phyloP scores from a whole-genome alignment of 371 early-diverging fungal genomes.

The Capillidium rhysosporum region DNA sequence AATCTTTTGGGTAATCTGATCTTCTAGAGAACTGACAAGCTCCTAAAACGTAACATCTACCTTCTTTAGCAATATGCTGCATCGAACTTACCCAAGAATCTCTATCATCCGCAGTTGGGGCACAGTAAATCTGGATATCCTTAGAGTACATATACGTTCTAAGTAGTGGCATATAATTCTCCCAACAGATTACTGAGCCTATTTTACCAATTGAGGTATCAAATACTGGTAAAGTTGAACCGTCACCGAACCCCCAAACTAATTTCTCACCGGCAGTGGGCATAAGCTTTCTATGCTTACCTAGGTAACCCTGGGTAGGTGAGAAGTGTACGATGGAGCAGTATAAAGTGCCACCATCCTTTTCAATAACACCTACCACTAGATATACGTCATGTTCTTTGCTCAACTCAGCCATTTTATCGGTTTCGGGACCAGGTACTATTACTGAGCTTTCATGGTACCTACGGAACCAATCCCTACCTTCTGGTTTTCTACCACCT shows the following conservation, averaged over 20 bases:
- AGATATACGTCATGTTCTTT: conserved; percentile 5
- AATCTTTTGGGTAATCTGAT: conserved; percentile 10
- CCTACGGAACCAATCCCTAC: conserved; percentile 7
- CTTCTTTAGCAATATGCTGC: conserved; percentile 12
- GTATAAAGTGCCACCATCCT: conserved; percentile 8
- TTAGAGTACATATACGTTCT: conserved; percentile 7
- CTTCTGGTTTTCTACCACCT: conserved; percentile 9
- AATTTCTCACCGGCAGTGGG: conserved; percentile 10
- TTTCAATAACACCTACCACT: conserved; percentile 12
- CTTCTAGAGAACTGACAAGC: conserved; percentile 9
- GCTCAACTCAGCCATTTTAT: conserved; percentile 7
- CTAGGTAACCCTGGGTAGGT: conserved; percentile 8
- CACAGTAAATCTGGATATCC: conserved; percentile 12
- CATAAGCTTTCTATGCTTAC: conserved; percentile 13
- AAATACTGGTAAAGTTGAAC: conserved; percentile 10
- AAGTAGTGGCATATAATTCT: conserved; percentile 13
- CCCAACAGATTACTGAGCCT: conserved; percentile 12
- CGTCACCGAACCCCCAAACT: conserved; percentile 12
- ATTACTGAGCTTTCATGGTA: conserved; percentile 8
- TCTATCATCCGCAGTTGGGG: conserved; percentile 12
- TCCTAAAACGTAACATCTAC: conserved; percentile 11
- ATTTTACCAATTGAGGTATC: background rate
- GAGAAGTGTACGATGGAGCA: conserved; percentile 10
- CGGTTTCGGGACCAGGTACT: conserved; percentile 9
- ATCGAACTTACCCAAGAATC: conserved; percentile 9